These are phyloP conservation scores for Pelargonium citronellum DNA, from an alignment of 441 rosid species.

Conservation along the genomic window DNA sequence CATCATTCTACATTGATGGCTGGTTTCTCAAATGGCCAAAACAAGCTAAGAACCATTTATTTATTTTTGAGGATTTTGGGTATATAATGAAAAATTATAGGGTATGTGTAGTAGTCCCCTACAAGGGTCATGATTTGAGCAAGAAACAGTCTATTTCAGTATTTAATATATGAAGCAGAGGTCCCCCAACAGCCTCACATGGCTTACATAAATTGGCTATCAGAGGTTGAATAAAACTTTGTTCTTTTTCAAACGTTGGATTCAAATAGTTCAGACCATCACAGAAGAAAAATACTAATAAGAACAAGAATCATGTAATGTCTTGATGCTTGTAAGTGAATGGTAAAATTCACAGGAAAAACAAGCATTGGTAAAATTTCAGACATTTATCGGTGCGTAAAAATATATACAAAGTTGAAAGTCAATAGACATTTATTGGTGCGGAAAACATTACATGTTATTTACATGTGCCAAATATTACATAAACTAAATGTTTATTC, in stretches of 20 bases:
- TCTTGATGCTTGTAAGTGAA: no score
- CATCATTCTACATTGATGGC: constrained; percentile 7
- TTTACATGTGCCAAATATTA: no score
- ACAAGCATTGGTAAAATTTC: no score
- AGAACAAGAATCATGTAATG: no score
- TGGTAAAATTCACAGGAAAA: no score
- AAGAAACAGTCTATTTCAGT: constrained; percentile 29
- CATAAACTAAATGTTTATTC: no score
- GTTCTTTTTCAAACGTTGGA: constrained; percentile 18
- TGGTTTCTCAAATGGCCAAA: constrained; percentile 17
- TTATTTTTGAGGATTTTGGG: no score
- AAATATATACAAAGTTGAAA: no score
- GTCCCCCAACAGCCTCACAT: constrained; percentile 47
- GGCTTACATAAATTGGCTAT: constrained; percentile 40
- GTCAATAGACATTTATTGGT: no score
- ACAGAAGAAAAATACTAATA: no score
- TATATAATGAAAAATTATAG: constrained; percentile 2
- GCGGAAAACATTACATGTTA: no score
- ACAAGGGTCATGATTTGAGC: constrained; percentile 27
- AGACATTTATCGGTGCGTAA: no score
- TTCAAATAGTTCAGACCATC: neutral
- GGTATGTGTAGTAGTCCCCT: constrained; percentile 27
- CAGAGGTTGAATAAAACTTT: constrained; percentile 18
- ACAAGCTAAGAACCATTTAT: constrained; percentile 15
- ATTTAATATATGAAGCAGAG: constrained; percentile 29